phyloP scores from a whole-genome alignment of 208 protist species.

The Trypanosoma brucei region DNA sequence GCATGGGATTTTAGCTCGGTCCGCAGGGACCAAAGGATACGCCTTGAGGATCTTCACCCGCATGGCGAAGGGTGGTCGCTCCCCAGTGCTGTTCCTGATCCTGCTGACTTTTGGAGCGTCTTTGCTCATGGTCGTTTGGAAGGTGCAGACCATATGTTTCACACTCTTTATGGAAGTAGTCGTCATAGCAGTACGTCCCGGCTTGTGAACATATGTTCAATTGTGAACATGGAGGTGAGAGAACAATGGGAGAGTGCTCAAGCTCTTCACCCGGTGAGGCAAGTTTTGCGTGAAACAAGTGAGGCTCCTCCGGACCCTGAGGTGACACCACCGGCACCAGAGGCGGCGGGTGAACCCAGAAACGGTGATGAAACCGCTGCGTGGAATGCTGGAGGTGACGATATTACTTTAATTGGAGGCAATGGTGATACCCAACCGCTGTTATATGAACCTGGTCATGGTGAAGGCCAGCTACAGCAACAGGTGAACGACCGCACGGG shows the following conservation, averaged over 20 bases:
- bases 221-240: slow-evolving; percentile 24
- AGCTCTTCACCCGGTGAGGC: slow-evolving; percentile 24
- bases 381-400: too few species aligned
- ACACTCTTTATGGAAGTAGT: not conserved
- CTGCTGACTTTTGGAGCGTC: slow-evolving; percentile 5
- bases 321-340: not conserved
- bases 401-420: too few species aligned
- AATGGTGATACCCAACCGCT: too few species aligned
- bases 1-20: too few species aligned
- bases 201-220: slow-evolving; percentile 28
- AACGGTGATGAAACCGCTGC: not conserved
- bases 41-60: too few species aligned
- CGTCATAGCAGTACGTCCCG: slow-evolving; percentile 20
- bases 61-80: slow-evolving; percentile 8
- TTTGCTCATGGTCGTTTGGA: not conserved
- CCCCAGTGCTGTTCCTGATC: not conserved
- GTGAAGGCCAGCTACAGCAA: too few species aligned
- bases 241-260: slow-evolving; percentile 12
- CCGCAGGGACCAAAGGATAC: too few species aligned
- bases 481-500: too few species aligned
- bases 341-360: not conserved
- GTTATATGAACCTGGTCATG: too few species aligned
- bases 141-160: not conserved
- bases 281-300: slow-evolving; percentile 27
- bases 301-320: slow-evolving; percentile 8